Evolutionary conservation across 148 eudicot species (phyloP).

Genomic region (Rhododendron molle): DNA sequence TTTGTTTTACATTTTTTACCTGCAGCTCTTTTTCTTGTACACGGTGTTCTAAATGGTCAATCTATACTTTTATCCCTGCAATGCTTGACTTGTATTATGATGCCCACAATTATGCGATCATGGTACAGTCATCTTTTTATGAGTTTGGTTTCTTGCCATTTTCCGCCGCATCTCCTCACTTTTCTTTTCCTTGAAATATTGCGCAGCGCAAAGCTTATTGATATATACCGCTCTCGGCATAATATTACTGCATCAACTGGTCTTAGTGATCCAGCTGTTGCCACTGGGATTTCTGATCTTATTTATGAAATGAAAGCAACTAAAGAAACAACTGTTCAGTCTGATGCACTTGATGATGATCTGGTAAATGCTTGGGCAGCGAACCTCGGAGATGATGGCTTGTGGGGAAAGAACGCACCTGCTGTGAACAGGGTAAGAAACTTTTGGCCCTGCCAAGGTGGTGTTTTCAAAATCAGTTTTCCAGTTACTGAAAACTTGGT

Average conservation of each 20-base stretch:
- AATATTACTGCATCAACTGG: slow-evolving; percentile 84
- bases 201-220: slow-evolving; percentile 84
- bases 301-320: slow-evolving; percentile 73
- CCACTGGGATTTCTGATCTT: slow-evolving; percentile 94
- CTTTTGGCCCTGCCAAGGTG: neutral
- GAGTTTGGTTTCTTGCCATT: neutral
- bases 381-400: slow-evolving; percentile 95
- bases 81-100: slow-evolving; percentile 6
- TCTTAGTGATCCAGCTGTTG: slow-evolving; percentile 84
- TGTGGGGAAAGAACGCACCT: slow-evolving; percentile 86
- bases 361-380: slow-evolving; percentile 97
- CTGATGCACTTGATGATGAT: slow-evolving; percentile 86
- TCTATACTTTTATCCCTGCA: neutral
- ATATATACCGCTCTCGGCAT: slow-evolving; percentile 85
- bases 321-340: slow-evolving; percentile 45
- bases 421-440: slow-evolving; percentile 86
- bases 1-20: neutral
- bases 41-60: neutral
- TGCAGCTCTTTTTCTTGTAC: neutral
- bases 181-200: slow-evolving; percentile 15
- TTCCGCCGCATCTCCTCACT: neutral
- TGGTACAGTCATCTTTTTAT: neutral
- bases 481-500: neutral
- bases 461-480: neutral
- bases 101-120: neutral